Evolutionary conservation across 176 grass and related monocot species (phyloP).

Genomic region (Avena insularis): DNA sequence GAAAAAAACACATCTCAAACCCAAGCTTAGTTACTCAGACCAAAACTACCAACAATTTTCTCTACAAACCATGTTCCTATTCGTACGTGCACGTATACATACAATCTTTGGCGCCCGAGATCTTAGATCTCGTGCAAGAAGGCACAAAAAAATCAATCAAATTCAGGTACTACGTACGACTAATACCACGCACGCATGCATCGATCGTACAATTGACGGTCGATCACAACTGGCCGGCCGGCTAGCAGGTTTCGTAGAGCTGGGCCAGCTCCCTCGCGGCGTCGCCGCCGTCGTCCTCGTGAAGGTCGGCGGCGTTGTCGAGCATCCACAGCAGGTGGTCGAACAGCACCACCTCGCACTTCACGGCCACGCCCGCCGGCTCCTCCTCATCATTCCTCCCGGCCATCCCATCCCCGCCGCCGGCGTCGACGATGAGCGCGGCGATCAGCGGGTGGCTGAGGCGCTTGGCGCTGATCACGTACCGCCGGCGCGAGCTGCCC

Average conservation of each 20-base stretch:
- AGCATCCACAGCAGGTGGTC: conserved; percentile 98
- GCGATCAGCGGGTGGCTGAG: conserved; percentile 78
- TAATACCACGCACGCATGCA: conserved; percentile 12
- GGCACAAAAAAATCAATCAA: not conserved
- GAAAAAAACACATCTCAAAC: not conserved
- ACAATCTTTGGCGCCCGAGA: not conserved
- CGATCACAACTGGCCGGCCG: not conserved
- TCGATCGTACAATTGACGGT: not conserved
- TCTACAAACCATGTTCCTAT: not conserved
- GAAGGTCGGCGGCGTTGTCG: conserved; percentile 64
- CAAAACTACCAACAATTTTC: not conserved
- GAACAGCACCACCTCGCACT: conserved; percentile 91
- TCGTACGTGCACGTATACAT: not conserved
- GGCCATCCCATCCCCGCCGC: too few relatives aligned
- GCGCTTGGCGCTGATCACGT: conserved; percentile 72
- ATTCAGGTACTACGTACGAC: not conserved
- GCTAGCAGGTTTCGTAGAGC: conserved; percentile 66
- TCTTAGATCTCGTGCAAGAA: conserved; percentile 33
- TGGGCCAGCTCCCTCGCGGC: conserved; percentile 72
- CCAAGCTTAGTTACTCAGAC: not conserved
- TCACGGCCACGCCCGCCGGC: conserved; percentile 47
- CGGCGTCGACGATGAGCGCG: conserved; percentile 43
- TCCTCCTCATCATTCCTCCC: not conserved
- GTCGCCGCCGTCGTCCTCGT: not conserved
- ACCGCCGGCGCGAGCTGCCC: conserved; percentile 74